Evolutionary conservation across 768 basidiomycete genomes (phyloP).

Genomic region (Russula griseocarnosa): DNA sequence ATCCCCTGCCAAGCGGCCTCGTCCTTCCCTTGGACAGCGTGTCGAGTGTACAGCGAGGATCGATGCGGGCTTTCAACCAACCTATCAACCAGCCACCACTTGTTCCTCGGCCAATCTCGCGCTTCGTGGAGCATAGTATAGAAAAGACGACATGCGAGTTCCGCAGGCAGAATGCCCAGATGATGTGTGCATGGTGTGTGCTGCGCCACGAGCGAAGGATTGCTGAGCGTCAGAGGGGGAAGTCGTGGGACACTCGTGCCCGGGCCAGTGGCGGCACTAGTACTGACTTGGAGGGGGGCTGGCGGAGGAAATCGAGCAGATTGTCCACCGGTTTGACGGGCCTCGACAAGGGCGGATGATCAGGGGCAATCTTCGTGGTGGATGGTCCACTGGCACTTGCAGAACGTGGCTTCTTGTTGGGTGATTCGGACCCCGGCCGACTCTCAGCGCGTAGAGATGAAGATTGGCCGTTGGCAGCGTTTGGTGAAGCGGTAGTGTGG

Average conservation of each 20-base stretch:
- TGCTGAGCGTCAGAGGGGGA: constrained; percentile 61
- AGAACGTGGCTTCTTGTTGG: constrained; percentile 19
- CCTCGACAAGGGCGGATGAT: constrained; percentile 1
- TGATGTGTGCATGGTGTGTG: constrained; percentile 78
- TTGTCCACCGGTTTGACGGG: constrained; percentile 23
- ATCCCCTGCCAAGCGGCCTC: constrained; percentile 62
- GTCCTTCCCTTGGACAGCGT: constrained; percentile 32
- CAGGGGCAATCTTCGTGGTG: neutral
- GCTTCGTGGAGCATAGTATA: constrained; percentile 66
- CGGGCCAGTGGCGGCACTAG: neutral
- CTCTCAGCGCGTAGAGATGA: constrained; percentile 10
- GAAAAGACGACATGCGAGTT: constrained; percentile 72
- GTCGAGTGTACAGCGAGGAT: constrained; percentile 71
- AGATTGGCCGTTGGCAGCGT: neutral
- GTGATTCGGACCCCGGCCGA: neutral
- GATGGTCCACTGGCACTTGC: neutral
- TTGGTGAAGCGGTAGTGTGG: constrained; percentile 28
- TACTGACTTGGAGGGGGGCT: constrained; percentile 13
- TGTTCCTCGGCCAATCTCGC: constrained; percentile 61
- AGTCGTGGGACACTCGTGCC: constrained; percentile 35
- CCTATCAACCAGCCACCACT: constrained; percentile 82
- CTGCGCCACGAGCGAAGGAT: constrained; percentile 57
- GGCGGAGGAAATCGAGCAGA: constrained; percentile 25
- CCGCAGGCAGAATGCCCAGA: constrained; percentile 60
- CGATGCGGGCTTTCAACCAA: constrained; percentile 80